Conservation (phyloP, 169 alveolate genomes). For the Babesia gibsoni region DNA sequence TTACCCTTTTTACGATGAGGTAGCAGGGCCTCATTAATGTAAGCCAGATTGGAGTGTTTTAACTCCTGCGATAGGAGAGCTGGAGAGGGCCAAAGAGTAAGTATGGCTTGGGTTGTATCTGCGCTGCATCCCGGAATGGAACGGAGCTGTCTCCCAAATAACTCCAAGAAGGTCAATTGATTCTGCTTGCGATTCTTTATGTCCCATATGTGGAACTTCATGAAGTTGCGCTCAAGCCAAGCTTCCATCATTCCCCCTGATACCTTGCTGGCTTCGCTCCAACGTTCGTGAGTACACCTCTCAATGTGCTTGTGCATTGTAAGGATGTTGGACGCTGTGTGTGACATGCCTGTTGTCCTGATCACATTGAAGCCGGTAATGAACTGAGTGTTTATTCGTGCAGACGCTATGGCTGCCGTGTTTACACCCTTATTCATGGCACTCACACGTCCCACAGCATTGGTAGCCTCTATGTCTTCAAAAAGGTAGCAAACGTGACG, state of each 20-base stretch:
- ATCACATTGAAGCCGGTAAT: slow-evolving; percentile 60
- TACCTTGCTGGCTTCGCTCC: slow-evolving; percentile 53
- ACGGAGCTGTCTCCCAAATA: slow-evolving; percentile 80
- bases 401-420: slow-evolving; percentile 61
- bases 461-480: slow-evolving; percentile 64
- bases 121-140: slow-evolving; percentile 76
- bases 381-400: slow-evolving; percentile 52
- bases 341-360: slow-evolving; percentile 51
- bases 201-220: slow-evolving; percentile 70
- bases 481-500: slow-evolving; percentile 74
- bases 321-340: slow-evolving; percentile 64
- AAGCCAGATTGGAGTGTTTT: slow-evolving; percentile 16
- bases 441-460: slow-evolving; percentile 12
- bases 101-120: slow-evolving; percentile 74
- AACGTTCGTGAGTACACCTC: slow-evolving; percentile 62
- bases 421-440: slow-evolving; percentile 64
- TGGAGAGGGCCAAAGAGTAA: slow-evolving; percentile 82
- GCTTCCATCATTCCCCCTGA: slow-evolving; percentile 5
- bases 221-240: slow-evolving; percentile 7
- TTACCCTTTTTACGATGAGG: neutral
- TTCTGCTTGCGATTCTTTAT: slow-evolving; percentile 68
- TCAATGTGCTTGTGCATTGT: slow-evolving; percentile 67
- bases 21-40: slow-evolving; percentile 28
- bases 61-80: slow-evolving; percentile 59
- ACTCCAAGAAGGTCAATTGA: slow-evolving; percentile 72